Base-by-base conservation (phyloP, 1,284 basidiomycete species). In the Rhodotorula glutinis region DNA sequence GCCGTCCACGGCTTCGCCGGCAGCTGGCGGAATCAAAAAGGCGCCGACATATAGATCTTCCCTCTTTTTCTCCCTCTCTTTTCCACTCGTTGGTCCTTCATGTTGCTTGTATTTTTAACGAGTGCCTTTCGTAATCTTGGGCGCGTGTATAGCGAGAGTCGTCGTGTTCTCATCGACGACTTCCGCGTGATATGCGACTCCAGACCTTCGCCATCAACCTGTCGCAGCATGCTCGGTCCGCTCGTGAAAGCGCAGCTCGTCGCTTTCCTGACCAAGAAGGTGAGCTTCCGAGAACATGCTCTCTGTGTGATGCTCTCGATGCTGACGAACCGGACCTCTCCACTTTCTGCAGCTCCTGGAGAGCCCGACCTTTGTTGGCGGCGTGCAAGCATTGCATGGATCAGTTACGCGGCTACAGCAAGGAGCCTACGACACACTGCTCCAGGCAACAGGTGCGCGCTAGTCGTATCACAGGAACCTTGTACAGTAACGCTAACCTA, bases 1-100 rank as follows among this genome's bases (percentile, higher is more conserved):
- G 72, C 69, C 0, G 46, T 64, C 46, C 72, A 73, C 46, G 41
- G 47, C 3, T 73, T 75, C 27, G 59, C 63, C 3, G 73, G 73
- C 1, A 63, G 60, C 1, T 75, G 73, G 73, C 55, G 70, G 52
- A 44, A n/a, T 3, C 67, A 69, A 40, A 53, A 58, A 2, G 67
- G 67, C 2, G 67, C 67, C 0, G 63, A 65, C 25, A 25, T 51
- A 4, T 51, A 51, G 49, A 51, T 25, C 11, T 14, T 11, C 47
- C n/a, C n/a, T n/a, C n/a, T n/a, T n/a, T n/a, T 27, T 51, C 25
- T 25, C 25, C 16, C 16, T 27, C 25, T 16, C n/a, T 23, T 25
- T 51, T 38, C 33, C 33, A 7, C 33, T 38, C 33, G 14, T 27
- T 25, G 13, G 25, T 51, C 3, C 11, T 16, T 17, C 46, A 13